These are phyloP conservation scores for Pythium scleroteichum DNA, from an alignment of 352 stramenopile genomes.

Conservation along the genomic window DNA sequence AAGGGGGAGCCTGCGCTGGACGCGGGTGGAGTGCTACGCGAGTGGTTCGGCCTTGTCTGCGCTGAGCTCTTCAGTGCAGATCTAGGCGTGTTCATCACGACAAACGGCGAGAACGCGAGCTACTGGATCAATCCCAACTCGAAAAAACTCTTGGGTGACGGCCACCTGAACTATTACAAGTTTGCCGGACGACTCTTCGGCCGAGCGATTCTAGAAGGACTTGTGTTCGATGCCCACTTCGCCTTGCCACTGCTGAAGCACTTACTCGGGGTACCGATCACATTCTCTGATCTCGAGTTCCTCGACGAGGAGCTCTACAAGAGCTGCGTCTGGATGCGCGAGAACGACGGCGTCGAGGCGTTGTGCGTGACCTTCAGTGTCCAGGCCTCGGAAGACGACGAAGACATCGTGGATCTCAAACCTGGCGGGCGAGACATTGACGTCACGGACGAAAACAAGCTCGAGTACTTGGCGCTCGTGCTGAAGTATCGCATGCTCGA, in stretches of 20 bases:
- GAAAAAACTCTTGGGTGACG: slow-evolving; percentile 7
- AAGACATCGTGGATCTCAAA: slow-evolving; percentile 89
- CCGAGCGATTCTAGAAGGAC: slow-evolving; percentile 63
- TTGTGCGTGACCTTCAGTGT: slow-evolving; percentile 76
- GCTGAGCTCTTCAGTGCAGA: slow-evolving; percentile 57
- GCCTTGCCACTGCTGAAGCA: slow-evolving; percentile 74
- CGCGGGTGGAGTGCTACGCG: slow-evolving; percentile 58
- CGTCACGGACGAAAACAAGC: slow-evolving; percentile 96
- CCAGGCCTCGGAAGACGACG: slow-evolving; percentile 43
- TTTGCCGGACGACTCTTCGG: slow-evolving; percentile 63
- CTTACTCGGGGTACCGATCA: slow-evolving; percentile 68
- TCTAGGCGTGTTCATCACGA: slow-evolving; percentile 53
- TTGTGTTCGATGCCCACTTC: slow-evolving; percentile 63
- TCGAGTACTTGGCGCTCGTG: slow-evolving; percentile 86
- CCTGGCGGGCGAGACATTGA: slow-evolving; percentile 87
- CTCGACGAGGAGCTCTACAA: slow-evolving; percentile 69
- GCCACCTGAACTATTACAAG: slow-evolving; percentile 59
- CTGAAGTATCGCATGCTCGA: slow-evolving; percentile 80
- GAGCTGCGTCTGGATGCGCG: slow-evolving; percentile 67
- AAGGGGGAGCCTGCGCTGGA: slow-evolving; percentile 65
- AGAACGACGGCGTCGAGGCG: slow-evolving; percentile 52
- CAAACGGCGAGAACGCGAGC: slow-evolving; percentile 61
- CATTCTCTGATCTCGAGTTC: slow-evolving; percentile 77
- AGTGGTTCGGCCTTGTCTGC: slow-evolving; percentile 69
- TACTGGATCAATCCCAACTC: slow-evolving; percentile 75